Base-by-base conservation (phyloP, 2,329 filamentous ascomycete genomes). In the Xylariomycetidae sp. region DNA sequence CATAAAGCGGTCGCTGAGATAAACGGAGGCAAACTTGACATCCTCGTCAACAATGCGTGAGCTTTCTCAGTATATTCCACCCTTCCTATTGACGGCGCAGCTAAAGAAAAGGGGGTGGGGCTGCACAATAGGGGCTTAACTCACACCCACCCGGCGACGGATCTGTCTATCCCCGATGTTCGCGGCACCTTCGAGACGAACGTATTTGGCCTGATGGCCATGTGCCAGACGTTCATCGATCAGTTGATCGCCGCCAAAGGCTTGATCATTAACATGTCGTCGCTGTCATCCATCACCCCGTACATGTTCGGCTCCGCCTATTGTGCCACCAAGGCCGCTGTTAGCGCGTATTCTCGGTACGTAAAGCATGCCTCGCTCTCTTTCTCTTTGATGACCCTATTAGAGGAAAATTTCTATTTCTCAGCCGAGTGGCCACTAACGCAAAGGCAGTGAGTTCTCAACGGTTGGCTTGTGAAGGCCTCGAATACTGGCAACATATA, bases 41-140 rank as follows among this genome's bases (percentile, higher is more conserved):
- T 78, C 28, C 69, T 79, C 13, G 64, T 79, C 30, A 79, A 78
- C 56, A 79, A 79, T 40, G 74, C 74, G 70, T 76, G 42, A 40
- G 64, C 48, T 5, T 18, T 15, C 12, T 26, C 4, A 7, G 4
- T n/a, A n/a, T n/a, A n/a, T n/a, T n/a, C n/a, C n/a, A n/a, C n/a
- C n/a, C n/a, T n/a, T n/a, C n/a, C n/a, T n/a, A n/a, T n/a, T n/a
- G n/a, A n/a, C n/a, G n/a, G n/a, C n/a, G n/a, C n/a, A n/a, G n/a
- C n/a, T n/a, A n/a, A n/a, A n/a, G n/a, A n/a, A n/a, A n/a, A n/a
- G n/a, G n/a, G n/a, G n/a, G n/a, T n/a, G n/a, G n/a, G n/a, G n/a
- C n/a, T n/a, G n/a, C n/a, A n/a, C n/a, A n/a, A n/a, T n/a, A 74
- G 71, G 25, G 72, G 72, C 34, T 64, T 67, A 35, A 69, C 67